Evolutionary conservation across 257 asterid species (phyloP).

Genomic region (Solanum virginianum): DNA sequence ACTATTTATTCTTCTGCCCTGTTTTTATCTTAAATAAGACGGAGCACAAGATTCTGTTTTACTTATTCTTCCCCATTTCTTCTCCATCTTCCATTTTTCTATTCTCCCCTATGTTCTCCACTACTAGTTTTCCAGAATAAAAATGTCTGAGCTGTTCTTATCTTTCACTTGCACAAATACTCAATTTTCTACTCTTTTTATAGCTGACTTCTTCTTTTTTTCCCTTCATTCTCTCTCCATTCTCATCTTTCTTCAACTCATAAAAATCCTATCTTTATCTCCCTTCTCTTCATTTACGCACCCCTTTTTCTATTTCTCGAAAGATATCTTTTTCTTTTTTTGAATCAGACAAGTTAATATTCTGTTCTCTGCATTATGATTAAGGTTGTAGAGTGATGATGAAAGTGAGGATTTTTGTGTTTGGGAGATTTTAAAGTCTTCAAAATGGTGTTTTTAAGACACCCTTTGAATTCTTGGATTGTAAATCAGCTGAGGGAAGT

Average conservation of each 20-base stretch:
- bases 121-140: neutral
- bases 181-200: slow-evolving; percentile 14
- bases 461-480: neutral
- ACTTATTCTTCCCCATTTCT: slow-evolving; percentile 29
- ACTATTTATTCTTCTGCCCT: neutral
- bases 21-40: neutral
- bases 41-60: slow-evolving; percentile 1
- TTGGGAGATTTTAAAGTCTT: slow-evolving; percentile 35
- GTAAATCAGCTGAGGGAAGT: neutral
- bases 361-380: neutral
- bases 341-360: neutral
- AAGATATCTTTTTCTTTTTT: no score
- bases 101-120: neutral
- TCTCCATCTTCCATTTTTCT: slow-evolving; percentile 16
- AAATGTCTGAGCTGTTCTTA: slow-evolving; percentile 44
- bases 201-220: slow-evolving; percentile 13
- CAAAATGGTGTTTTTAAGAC: slow-evolving; percentile 21
- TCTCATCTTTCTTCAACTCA: slow-evolving; percentile 41
- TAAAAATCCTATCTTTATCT: slow-evolving; percentile 28
- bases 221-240: slow-evolving; percentile 39
- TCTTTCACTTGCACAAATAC: slow-evolving; percentile 8
- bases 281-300: slow-evolving; percentile 3
- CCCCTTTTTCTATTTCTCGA: neutral
- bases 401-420: neutral
- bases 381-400: neutral